Evolutionary conservation across 805 yeast species (phyloP).

Genomic region (Myxozyma mucilagina): DNA sequence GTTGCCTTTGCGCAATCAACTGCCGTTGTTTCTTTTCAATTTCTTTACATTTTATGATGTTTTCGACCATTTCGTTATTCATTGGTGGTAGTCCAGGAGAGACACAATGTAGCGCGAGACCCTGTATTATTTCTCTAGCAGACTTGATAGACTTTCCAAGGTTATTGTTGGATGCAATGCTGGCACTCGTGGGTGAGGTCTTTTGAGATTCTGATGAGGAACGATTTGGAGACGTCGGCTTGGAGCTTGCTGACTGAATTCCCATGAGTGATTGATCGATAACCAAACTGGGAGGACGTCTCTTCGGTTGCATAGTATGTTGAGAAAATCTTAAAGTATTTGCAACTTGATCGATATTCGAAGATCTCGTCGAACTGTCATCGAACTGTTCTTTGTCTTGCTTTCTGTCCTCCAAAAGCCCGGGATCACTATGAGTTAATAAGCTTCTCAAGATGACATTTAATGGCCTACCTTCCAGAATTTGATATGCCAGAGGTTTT

Average conservation of each 20-base stretch:
- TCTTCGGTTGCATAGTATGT: slow-evolving; percentile 9
- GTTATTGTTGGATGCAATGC: slow-evolving; percentile 13
- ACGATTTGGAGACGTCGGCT: not conserved
- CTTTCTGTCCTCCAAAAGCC: too few species aligned
- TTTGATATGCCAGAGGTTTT: too few species aligned
- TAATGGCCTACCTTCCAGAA: too few species aligned
- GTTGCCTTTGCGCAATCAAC: slow-evolving; percentile 35
- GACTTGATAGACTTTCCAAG: slow-evolving; percentile 13
- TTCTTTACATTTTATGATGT: slow-evolving; percentile 32
- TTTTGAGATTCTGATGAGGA: slow-evolving; percentile 6
- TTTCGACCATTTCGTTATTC: slow-evolving; percentile 32
- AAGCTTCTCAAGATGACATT: too few species aligned
- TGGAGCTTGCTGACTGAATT: not conserved
- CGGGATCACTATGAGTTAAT: too few species aligned
- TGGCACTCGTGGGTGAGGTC: slow-evolving; percentile 2
- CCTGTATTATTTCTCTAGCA: slow-evolving; percentile 38
- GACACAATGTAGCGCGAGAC: slow-evolving; percentile 39
- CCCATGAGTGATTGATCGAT: slow-evolving; percentile 1
- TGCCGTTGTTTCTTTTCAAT: slow-evolving; percentile 38
- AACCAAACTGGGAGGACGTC: slow-evolving; percentile 21
- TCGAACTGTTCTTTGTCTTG: too few species aligned
- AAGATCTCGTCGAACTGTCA: too few species aligned
- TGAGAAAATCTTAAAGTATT: too few species aligned
- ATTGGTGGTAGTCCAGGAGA: slow-evolving; percentile 38
- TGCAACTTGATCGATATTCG: too few species aligned